Percentiles rank a stretch among this genome's conserved stretches.
phyloP scores from a whole-genome alignment of 2,329 filamentous ascomycete species.

The Ambrosiella xylebori region DNA sequence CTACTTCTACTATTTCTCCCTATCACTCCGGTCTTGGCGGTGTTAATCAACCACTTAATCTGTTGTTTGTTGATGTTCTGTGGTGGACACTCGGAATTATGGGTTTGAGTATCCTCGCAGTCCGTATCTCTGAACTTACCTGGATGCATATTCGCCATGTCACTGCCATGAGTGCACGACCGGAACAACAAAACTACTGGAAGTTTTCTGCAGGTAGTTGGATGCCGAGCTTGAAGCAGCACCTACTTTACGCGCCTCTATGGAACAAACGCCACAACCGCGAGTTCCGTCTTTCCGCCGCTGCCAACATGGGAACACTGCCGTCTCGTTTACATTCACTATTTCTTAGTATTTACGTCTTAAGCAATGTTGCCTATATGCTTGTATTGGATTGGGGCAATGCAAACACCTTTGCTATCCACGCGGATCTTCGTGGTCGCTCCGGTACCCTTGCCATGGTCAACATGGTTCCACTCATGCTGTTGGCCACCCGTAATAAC shows the following conservation, averaged over 20 bases:
- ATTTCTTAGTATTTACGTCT: conserved; percentile 37
- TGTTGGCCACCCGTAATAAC: conserved; percentile 63
- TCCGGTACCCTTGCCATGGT: conserved; percentile 52
- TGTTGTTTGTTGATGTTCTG: conserved; percentile 37
- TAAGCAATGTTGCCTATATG: conserved; percentile 47
- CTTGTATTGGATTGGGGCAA: conserved; percentile 42
- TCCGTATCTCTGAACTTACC: conserved; percentile 36
- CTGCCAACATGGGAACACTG: conserved; percentile 44
- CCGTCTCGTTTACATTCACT: conserved; percentile 47
- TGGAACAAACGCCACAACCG: conserved; percentile 50
- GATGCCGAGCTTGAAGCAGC: conserved; percentile 45
- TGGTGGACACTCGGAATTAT: conserved; percentile 45
- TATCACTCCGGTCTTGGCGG: conserved; percentile 40
- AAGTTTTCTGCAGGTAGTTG: conserved; percentile 37
- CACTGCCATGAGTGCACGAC: conserved; percentile 36
- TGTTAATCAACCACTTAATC: conserved; percentile 41
- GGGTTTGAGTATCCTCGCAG: conserved; percentile 33
- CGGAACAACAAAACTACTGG: conserved; percentile 41
- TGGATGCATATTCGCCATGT: conserved; percentile 42
- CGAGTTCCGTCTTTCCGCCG: conserved; percentile 44
- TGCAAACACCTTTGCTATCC: conserved; percentile 42
- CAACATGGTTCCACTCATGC: conserved; percentile 63
- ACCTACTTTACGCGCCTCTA: conserved; percentile 43
- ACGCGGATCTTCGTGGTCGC: conserved; percentile 45
- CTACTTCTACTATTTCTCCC: conserved; percentile 33